Conservation (phyloP, 2,329 filamentous ascomycete genomes). For the Talaromyces sp. region DNA sequence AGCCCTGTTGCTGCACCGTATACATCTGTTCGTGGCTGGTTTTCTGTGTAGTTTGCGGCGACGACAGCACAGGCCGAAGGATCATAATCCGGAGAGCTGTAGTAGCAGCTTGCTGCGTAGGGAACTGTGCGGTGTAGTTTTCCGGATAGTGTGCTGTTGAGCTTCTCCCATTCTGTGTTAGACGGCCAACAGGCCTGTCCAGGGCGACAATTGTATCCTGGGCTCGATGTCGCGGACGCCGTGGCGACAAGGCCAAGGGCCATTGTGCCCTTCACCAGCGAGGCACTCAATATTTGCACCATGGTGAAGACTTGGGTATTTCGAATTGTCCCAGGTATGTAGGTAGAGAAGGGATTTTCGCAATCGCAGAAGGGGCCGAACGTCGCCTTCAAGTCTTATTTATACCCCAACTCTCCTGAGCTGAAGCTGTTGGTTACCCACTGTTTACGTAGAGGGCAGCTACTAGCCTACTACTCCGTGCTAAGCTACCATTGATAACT, state of each 20-base stretch:
- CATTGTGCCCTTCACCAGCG: background rate
- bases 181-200: conserved; percentile 34
- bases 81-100: background rate
- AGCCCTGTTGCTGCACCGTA: background rate
- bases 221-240: background rate
- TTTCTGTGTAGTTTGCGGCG: background rate
- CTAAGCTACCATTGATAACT: background rate
- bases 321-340: background rate
- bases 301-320: background rate
- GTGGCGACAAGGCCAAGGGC: background rate
- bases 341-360: background rate
- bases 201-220: conserved; percentile 15
- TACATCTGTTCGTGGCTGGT: background rate
- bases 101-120: conserved; percentile 26
- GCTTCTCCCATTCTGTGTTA: conserved; percentile 25
- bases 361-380: background rate
- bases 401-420: background rate
- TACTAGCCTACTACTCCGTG: too few species aligned
- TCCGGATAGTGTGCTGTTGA: conserved; percentile 33
- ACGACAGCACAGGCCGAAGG: background rate
- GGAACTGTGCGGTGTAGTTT: conserved; percentile 28
- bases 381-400: background rate
- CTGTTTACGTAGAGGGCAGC: background rate
- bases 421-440: background rate
- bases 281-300: background rate